Base-by-base conservation (phyloP, 2,329 filamentous ascomycete species). In the Colletotrichum limetticola region DNA sequence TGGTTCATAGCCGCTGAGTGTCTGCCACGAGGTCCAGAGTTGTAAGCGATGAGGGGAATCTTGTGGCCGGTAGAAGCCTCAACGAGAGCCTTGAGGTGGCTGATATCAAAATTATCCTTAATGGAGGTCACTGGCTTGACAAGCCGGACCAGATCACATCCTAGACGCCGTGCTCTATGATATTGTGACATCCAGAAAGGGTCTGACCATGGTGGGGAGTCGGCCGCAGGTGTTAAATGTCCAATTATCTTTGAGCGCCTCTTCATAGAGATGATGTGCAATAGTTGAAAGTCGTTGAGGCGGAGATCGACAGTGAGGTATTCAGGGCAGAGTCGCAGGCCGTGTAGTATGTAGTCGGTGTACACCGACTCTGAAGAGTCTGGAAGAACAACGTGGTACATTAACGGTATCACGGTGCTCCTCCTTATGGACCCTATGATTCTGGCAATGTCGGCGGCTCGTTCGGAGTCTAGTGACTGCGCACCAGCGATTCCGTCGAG, bases 1-100 rank as follows among this genome's bases (percentile, higher is more conserved):
- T 86, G 86, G 76, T 94, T 94, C 80, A 93, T 91, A 74, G 88
- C 92, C 30, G 89, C 88, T 0, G 93, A 94, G 60, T 88, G 86
- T 55, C 91, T 87, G 0, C 93, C 93, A 5, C 89, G 81, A 7
- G 84, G 80, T 0, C 92, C 92, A 0, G 90, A 91, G 76, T 93
- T 93, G 81, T 91, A 93, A 11, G 89, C 87, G 26, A 92, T 89
- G 1, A 93, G 71, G 0, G 91, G 89, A 16, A 91, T 80, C 6
- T 82, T 82, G 0, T 83, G 81, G 0, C 83, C 83, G 0, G 83
- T 80, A 3, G 86, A 78, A 14, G 81, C 80, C 59, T 83, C 82
- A 5, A 91, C 83, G 19, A 85, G 83, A 46, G 86, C 84, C 71
- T 87, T 87, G 32, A 93, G 86, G 12, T 85, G 84, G 37, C 88